phyloP scores from a whole-genome alignment of 2,329 filamentous ascomycete genomes.

The Trichoderma hamatum region DNA sequence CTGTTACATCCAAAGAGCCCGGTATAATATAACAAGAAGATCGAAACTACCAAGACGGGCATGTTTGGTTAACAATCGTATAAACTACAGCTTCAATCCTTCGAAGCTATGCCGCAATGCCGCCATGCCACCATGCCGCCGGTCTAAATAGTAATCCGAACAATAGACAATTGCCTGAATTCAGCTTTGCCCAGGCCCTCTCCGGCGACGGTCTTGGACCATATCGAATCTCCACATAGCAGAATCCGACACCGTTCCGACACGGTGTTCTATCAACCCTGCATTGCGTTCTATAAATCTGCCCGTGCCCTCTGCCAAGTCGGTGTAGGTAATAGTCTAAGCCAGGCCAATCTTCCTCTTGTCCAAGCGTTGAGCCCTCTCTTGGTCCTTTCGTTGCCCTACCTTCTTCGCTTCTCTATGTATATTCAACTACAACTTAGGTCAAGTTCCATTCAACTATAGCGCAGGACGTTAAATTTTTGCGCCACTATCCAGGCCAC shows the following conservation, averaged over 20 bases:
- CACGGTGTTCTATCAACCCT: not conserved
- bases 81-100: not conserved
- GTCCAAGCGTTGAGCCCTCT: not conserved
- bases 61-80: not conserved
- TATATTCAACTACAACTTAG: not conserved
- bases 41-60: not conserved
- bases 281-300: conserved; percentile 4
- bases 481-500: not conserved
- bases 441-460: not conserved
- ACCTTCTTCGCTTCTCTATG: not conserved
- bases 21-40: not conserved
- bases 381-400: not conserved
- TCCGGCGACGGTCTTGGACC: not conserved
- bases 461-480: not conserved
- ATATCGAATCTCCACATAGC: conserved; percentile 7
- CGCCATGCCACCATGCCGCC: not conserved
- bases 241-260: not conserved
- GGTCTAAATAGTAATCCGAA: not conserved
- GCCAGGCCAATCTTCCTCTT: not conserved
- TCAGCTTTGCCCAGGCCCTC: not conserved
- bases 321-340: not conserved
- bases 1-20: not conserved
- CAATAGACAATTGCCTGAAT: not conserved
- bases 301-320: not conserved
- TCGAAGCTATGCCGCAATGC: not conserved